Evolutionary conservation across 2,329 filamentous ascomycete genomes (phyloP).

Genomic region (Penicillium sp.): DNA sequence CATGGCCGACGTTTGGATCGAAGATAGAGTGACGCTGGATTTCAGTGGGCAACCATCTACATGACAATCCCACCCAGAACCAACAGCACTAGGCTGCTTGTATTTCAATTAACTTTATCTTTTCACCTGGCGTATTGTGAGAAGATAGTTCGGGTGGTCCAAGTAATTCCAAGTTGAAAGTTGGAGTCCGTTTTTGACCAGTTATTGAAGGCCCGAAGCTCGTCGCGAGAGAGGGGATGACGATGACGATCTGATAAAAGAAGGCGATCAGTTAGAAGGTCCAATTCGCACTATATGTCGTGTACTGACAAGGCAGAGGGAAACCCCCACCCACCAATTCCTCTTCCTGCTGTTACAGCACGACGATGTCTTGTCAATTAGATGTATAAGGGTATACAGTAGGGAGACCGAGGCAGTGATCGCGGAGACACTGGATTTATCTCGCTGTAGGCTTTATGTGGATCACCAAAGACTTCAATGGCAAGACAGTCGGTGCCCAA

Average conservation of each 20-base stretch:
- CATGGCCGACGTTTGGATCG: slow-evolving; percentile 31
- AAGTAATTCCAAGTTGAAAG: background rate
- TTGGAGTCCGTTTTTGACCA: background rate
- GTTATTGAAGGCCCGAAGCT: background rate
- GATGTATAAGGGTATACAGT: background rate
- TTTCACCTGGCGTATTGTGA: background rate
- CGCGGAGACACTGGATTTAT: background rate
- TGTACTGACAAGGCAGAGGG: background rate
- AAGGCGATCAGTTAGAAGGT: background rate
- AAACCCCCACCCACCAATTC: slow-evolving; percentile 2
- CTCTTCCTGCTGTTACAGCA: background rate
- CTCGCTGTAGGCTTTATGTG: background rate
- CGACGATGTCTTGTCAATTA: background rate
- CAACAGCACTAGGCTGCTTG: background rate
- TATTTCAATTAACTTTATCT: background rate
- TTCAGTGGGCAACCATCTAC: slow-evolving; percentile 15
- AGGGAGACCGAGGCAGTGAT: background rate
- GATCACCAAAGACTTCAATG: background rate
- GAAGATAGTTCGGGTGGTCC: background rate
- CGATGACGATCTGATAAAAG: background rate
- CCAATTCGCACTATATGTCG: background rate
- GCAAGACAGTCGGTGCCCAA: background rate
- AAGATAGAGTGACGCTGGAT: slow-evolving; percentile 2
- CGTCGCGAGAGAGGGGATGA: background rate
- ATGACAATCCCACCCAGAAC: slow-evolving; percentile 13